phyloP scores from a whole-genome alignment of 2,329 filamentous ascomycete species.

The Fusarium bactridioides region DNA sequence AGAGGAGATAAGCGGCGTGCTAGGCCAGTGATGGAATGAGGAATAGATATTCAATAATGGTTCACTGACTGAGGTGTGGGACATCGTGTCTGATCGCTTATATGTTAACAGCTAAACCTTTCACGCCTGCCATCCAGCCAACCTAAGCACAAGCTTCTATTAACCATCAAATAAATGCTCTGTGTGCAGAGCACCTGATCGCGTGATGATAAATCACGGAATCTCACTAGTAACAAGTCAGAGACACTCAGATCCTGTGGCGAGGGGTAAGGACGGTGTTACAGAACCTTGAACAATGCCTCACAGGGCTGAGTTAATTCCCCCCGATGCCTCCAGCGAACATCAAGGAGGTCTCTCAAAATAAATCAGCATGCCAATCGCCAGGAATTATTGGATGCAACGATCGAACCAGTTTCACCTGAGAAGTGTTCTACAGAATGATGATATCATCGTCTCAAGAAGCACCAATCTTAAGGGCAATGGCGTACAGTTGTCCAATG shows the following conservation, averaged over 20 bases:
- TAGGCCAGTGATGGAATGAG: background rate
- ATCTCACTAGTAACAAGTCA: background rate
- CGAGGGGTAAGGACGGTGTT: background rate
- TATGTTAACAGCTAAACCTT: no score
- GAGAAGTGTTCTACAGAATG: no score
- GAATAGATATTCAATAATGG: background rate
- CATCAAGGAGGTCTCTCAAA: background rate
- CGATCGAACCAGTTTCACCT: fast-evolving
- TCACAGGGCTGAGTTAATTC: background rate
- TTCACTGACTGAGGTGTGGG: background rate
- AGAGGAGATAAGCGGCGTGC: fast-evolving
- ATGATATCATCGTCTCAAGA: background rate
- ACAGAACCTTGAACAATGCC: background rate
- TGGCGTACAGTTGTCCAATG: background rate
- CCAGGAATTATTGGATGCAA: background rate
- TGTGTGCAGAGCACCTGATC: no score
- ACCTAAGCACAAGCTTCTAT: background rate
- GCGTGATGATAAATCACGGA: no score
- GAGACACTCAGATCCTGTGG: background rate
- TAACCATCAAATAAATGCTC: no score
- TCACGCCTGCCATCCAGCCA: no score
- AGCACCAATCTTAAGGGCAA: fast-evolving
- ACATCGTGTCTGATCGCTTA: background rate
- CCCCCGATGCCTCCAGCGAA: fast-evolving
- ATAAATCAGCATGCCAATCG: no score